phyloP scores from a whole-genome alignment of 2,329 filamentous ascomycete genomes.

The Arthroderma uncinatum region DNA sequence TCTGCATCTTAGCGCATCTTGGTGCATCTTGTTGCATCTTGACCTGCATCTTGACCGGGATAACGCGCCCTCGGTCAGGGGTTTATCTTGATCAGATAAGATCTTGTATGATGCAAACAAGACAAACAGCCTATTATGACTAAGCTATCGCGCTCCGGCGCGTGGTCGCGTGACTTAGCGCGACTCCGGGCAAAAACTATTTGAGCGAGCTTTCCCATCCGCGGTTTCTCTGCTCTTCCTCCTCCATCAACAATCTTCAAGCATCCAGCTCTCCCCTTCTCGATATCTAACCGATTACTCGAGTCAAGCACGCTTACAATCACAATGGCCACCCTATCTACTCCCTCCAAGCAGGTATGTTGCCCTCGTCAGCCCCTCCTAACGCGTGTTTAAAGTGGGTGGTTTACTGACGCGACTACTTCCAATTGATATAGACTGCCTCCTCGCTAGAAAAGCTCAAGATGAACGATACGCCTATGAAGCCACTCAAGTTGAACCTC shows the following conservation, averaged over 20 bases:
- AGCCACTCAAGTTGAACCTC: constrained; percentile 71
- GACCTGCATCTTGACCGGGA: not conserved
- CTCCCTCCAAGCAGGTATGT: constrained; percentile 61
- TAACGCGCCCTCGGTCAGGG: not conserved
- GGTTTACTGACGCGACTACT: constrained; percentile 28
- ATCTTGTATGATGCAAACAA: constrained; percentile 1
- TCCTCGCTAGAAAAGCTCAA: constrained; percentile 78
- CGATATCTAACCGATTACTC: not conserved
- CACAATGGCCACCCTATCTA: constrained; percentile 66
- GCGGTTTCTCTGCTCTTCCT: constrained; percentile 11
- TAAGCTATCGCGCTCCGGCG: constrained; percentile 11
- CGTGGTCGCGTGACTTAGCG: constrained; percentile 18
- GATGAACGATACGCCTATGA: constrained; percentile 75
- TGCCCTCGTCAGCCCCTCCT: constrained; percentile 26
- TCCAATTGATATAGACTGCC: constrained; percentile 52
- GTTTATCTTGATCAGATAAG: constrained; percentile 13
- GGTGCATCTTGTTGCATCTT: not conserved
- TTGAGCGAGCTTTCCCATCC: constrained; percentile 9
- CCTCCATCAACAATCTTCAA: constrained; percentile 8
- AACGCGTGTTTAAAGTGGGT: constrained; percentile 22
- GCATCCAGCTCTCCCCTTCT: not conserved
- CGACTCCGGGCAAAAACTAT: constrained; percentile 11
- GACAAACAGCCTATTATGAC: constrained; percentile 7
- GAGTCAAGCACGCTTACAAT: constrained; percentile 5
- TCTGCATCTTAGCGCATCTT: not conserved